These are phyloP conservation scores for Candida sp. DNA, from an alignment of 1,139 yeast genomes.

Conservation along the genomic window DNA sequence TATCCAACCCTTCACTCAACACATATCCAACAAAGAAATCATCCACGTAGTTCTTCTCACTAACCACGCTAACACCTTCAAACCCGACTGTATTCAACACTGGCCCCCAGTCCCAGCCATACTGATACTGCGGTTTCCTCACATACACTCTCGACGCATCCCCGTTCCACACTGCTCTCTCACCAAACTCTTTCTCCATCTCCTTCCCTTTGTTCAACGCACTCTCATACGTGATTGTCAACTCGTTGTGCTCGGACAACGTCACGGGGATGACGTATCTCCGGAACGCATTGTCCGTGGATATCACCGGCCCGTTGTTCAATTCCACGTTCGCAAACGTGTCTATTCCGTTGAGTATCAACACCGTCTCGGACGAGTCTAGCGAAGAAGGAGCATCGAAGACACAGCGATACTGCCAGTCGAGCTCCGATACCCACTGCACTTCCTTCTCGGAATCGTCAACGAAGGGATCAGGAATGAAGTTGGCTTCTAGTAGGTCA, in stretches of 20 bases:
- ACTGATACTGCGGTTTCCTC: conserved; percentile 58
- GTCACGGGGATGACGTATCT: conserved; percentile 19
- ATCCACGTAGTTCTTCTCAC: conserved; percentile 21
- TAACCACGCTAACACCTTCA: conserved; percentile 37
- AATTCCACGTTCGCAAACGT: conserved; percentile 43
- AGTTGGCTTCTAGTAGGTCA: conserved; percentile 37
- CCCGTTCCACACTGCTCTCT: conserved; percentile 37
- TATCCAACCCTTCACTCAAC: conserved; percentile 15
- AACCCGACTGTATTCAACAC: conserved; percentile 50
- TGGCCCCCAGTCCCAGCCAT: conserved; percentile 69
- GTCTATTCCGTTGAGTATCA: conserved; percentile 49
- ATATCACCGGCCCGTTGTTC: conserved; percentile 33
- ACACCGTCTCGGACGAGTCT: background rate
- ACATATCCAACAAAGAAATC: conserved; percentile 24
- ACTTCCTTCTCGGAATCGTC: conserved; percentile 42
- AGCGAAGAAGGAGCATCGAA: conserved; percentile 16
- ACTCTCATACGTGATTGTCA: conserved; percentile 25
- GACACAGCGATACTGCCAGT: conserved; percentile 40
- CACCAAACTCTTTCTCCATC: conserved; percentile 24
- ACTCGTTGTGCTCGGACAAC: conserved; percentile 12
- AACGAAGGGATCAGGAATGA: conserved; percentile 48
- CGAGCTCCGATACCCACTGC: conserved; percentile 51
- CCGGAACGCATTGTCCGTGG: conserved; percentile 44
- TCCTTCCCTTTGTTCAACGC: conserved; percentile 23
- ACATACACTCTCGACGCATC: conserved; percentile 44